These are phyloP conservation scores for Comarum palustre DNA, from an alignment of 306 rosid genomes.

Conservation along the genomic window DNA sequence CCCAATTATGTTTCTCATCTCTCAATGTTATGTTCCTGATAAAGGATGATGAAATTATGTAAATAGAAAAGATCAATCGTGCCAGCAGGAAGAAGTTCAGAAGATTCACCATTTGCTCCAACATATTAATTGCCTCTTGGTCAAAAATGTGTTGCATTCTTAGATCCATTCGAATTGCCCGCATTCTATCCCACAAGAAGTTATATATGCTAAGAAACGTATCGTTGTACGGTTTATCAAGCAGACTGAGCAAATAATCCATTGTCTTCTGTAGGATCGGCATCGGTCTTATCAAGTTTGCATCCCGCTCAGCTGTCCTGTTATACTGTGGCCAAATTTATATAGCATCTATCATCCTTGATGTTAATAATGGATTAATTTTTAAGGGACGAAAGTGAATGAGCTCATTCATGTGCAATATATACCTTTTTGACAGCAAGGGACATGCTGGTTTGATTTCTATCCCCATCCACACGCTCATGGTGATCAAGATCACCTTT, in stretches of 20 bases:
- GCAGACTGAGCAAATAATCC: conserved; percentile 69
- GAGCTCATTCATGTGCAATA: neutral
- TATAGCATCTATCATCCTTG: conserved; percentile 16
- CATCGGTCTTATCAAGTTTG: conserved; percentile 88
- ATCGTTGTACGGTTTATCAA: conserved; percentile 75
- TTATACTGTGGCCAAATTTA: conserved; percentile 55
- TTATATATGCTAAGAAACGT: conserved; percentile 75
- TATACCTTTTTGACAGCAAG: conserved; percentile 95
- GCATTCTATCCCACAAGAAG: conserved; percentile 98
- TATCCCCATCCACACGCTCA: conserved; percentile 92
- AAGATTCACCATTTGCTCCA: conserved; percentile 84
- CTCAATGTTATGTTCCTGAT: neutral
- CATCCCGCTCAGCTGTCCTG: conserved; percentile 98
- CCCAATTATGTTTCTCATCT: neutral
- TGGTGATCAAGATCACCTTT: conserved; percentile 95
- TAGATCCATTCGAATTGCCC: conserved; percentile 94
- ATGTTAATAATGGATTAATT: conserved; percentile 18
- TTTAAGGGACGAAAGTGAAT: neutral
- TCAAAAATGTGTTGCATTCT: conserved; percentile 98
- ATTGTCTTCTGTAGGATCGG: conserved; percentile 72
- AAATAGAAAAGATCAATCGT: neutral
- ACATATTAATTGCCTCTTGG: conserved; percentile 71
- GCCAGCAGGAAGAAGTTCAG: conserved; percentile 16
- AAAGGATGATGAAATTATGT: neutral
- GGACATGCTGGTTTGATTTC: conserved; percentile 72